Percentiles rank a stretch among this genome's conserved stretches.
These are phyloP conservation scores for Heliamphora pulchella DNA, from an alignment of 179 eudicot genomes.

Conservation along the genomic window DNA sequence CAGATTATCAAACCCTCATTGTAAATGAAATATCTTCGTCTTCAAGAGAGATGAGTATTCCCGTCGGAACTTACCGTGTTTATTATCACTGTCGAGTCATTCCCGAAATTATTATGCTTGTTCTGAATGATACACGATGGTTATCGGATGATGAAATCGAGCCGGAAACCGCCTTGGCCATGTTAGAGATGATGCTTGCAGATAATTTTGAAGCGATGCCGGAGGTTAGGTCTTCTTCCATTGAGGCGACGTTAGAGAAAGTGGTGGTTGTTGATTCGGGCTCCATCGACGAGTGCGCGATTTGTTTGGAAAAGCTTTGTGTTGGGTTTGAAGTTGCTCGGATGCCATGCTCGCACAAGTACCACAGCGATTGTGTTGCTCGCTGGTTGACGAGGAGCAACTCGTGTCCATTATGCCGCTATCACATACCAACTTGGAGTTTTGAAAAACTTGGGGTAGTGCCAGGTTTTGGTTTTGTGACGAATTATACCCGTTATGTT, in stretches of 20 bases:
- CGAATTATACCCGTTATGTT: background rate
- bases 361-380: constrained; percentile 1
- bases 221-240: background rate
- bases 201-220: background rate
- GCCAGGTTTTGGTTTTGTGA: background rate
- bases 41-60: background rate
- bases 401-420: constrained; percentile 12
- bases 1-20: background rate
- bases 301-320: background rate
- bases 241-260: background rate
- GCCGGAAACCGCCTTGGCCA: background rate
- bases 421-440: background rate
- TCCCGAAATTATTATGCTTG: background rate
- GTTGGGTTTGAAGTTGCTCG: background rate
- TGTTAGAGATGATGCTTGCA: background rate
- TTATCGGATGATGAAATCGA: background rate
- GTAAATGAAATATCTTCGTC: background rate
- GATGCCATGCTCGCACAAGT: constrained; percentile 10
- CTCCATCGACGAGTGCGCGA: background rate
- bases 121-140: background rate
- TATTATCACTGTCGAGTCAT: background rate
- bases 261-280: background rate
- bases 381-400: background rate
- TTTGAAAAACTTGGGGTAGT: too few relatives aligned
- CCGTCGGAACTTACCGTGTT: background rate